Conservation (phyloP, 2,329 filamentous ascomycete species). For the Colletotrichum lupini region DNA sequence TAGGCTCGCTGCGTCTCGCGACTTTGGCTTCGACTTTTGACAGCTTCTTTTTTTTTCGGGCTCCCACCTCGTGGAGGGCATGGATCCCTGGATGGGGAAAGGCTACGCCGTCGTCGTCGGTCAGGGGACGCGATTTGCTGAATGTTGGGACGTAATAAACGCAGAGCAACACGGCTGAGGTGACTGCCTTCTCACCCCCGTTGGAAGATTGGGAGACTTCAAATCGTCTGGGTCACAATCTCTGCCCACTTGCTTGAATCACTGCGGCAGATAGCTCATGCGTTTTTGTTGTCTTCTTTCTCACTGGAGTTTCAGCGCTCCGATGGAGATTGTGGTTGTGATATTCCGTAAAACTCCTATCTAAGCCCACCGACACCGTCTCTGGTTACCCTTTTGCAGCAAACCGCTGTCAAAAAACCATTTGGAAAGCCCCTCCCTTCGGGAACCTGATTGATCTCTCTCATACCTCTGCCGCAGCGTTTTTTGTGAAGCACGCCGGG, state of each 20-base stretch:
- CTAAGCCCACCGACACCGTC: constrained; percentile 26
- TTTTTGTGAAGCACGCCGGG: constrained; percentile 3
- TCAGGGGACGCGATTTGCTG: neutral
- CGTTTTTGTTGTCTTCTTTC: neutral
- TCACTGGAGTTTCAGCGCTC: neutral
- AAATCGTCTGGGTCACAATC: neutral
- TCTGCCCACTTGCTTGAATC: neutral
- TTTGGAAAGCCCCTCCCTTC: constrained; percentile 21
- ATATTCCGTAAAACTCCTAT: constrained; percentile 35
- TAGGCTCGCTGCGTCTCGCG: neutral
- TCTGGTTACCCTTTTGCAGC: constrained; percentile 12
- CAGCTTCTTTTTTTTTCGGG: neutral
- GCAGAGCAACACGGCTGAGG: neutral
- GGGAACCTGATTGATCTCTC: constrained; percentile 22
- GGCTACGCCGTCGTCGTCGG: neutral
- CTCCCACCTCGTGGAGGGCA: neutral
- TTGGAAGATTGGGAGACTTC: too few species aligned
- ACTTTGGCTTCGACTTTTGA: constrained; percentile 9
- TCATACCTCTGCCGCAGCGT: constrained; percentile 19
- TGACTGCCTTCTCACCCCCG: neutral
- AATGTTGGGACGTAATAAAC: neutral
- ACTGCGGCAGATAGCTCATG: neutral
- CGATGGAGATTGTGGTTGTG: constrained; percentile 10
- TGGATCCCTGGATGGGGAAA: neutral
- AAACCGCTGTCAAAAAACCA: constrained; percentile 28